Conservation (phyloP, 1,284 basidiomycete genomes). For the Cystobasidium pallidum region DNA sequence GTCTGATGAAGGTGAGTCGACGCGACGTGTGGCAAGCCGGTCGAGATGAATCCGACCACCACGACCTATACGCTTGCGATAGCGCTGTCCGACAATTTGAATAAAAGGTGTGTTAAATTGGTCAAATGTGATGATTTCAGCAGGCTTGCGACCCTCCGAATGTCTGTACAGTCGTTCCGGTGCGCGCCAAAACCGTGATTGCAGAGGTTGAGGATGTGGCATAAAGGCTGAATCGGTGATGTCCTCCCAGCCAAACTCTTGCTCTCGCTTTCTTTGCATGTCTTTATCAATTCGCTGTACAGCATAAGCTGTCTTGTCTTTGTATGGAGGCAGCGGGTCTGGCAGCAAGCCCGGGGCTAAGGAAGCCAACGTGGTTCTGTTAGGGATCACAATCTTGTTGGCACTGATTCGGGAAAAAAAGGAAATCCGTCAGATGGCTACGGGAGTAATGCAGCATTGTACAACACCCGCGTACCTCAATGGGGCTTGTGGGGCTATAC, state of each 20-base stretch:
- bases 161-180: conserved; percentile 49
- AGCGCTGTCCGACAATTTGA: conserved; percentile 59
- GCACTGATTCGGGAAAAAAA: conserved; percentile 7
- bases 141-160: conserved; percentile 32
- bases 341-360: conserved; percentile 37
- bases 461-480: conserved; percentile 26
- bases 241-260: conserved; percentile 82
- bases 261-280: conserved; percentile 65
- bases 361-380: conserved; percentile 17
- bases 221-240: conserved; percentile 66
- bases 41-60: conserved; percentile 80
- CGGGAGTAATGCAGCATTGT: no score
- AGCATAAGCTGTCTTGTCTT: conserved; percentile 67
- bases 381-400: conserved; percentile 43
- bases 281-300: conserved; percentile 70
- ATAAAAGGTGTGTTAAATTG: conserved; percentile 47
- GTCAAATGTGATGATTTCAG: conserved; percentile 49
- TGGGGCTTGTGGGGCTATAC: conserved; percentile 34
- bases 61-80: conserved; percentile 76
- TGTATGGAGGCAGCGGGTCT: conserved; percentile 45
- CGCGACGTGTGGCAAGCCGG: conserved; percentile 62
- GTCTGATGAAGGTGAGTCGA: conserved; percentile 49
- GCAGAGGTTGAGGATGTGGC: conserved; percentile 54
- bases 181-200: conserved; percentile 52
- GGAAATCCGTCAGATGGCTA: neutral